Evolutionary conservation across 2,329 filamentous ascomycete species (phyloP).

Genomic region (Fusarium oxysporum): DNA sequence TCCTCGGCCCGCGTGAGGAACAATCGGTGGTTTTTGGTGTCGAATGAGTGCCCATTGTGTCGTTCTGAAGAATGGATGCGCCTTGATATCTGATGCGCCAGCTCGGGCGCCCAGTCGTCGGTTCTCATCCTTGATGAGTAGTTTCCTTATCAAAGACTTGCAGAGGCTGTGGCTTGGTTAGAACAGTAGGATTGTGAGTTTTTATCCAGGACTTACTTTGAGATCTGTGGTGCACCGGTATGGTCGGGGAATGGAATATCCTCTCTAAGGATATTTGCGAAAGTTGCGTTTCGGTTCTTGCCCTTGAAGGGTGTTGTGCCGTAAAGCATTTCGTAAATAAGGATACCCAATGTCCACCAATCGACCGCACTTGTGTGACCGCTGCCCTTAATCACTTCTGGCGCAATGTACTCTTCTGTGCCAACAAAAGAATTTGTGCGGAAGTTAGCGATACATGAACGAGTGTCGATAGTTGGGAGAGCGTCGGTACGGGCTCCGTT

Average conservation of each 20-base stretch:
- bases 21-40: constrained; percentile 97
- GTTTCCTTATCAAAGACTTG: constrained; percentile 95
- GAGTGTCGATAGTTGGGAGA: constrained; percentile 96
- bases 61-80: constrained; percentile 92
- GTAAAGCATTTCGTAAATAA: constrained; percentile 99
- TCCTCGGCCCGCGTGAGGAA: constrained; percentile 89
- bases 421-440: constrained; percentile 98
- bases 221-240: constrained; percentile 83
- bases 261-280: constrained; percentile 95
- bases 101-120: constrained; percentile 92
- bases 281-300: constrained; percentile 98
- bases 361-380: constrained; percentile 98
- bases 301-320: constrained; percentile 99
- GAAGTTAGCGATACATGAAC: constrained; percentile 98
- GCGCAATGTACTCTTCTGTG: constrained; percentile 98
- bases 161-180: constrained; percentile 74
- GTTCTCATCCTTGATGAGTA: constrained; percentile 98
- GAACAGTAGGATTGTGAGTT: neutral
- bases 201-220: constrained; percentile 75
- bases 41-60: constrained; percentile 97
- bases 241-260: constrained; percentile 97
- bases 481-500: constrained; percentile 88
- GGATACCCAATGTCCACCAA: constrained; percentile 98
- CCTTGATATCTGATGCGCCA: constrained; percentile 96
- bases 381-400: constrained; percentile 98